A percentile compares a stretch with the other conserved stretches of the same genome.
These are phyloP conservation scores for Entomortierella chlamydospora DNA, from an alignment of 192 early-diverging fungal genomes.

Conservation along the genomic window DNA sequence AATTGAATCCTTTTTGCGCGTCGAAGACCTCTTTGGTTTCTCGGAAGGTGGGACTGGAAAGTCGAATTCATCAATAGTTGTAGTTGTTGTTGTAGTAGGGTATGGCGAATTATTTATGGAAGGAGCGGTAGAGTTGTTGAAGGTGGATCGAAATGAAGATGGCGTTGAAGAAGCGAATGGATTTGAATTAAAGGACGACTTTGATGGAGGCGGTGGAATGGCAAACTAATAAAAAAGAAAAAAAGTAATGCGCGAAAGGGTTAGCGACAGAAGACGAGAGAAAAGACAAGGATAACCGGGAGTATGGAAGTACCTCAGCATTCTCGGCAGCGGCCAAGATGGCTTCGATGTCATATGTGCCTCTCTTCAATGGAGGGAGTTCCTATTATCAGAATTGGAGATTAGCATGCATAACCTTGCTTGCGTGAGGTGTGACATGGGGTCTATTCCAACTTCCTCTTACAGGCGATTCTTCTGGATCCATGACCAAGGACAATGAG, in stretches of 20 bases:
- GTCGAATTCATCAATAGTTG: background rate
- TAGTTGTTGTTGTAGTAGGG: conserved; percentile 6
- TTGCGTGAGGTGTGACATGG: no score
- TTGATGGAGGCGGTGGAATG: conserved; percentile 34
- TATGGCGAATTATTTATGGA: conserved; percentile 33
- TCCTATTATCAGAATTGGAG: no score
- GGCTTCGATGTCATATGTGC: conserved; percentile 51
- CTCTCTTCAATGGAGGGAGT: conserved; percentile 47
- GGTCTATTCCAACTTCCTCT: background rate
- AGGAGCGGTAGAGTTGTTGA: conserved; percentile 24
- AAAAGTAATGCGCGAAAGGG: no score
- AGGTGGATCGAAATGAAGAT: conserved; percentile 31
- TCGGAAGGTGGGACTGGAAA: background rate
- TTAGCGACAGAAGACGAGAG: background rate
- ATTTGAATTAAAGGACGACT: conserved; percentile 45
- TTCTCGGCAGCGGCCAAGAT: conserved; percentile 44
- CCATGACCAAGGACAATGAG: conserved; percentile 15
- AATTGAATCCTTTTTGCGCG: conserved; percentile 36
- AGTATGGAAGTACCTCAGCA: conserved; percentile 23
- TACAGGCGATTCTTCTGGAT: conserved; percentile 53
- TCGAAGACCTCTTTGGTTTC: conserved; percentile 2
- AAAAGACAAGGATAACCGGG: background rate
- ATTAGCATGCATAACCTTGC: no score
- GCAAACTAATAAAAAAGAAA: conserved; percentile 27
- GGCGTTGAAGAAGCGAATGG: conserved; percentile 43